Percentiles rank a stretch among this genome's conserved stretches.
These are phyloP conservation scores for Aspergillus ustus DNA, from an alignment of 2,329 filamentous ascomycete genomes.

Conservation along the genomic window DNA sequence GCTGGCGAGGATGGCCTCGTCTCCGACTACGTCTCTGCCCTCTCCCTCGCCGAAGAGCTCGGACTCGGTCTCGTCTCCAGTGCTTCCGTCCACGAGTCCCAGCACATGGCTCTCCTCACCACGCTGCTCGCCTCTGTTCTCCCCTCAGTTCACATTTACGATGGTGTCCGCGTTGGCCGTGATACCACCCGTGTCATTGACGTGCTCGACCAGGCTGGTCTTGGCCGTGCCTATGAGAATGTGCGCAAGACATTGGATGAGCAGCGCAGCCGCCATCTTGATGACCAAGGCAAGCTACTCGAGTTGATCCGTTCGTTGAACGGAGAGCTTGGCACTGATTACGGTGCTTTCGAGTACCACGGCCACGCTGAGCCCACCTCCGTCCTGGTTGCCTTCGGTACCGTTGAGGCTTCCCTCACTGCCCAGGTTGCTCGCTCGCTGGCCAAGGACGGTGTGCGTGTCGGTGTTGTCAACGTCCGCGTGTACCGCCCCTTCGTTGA, in stretches of 20 bases:
- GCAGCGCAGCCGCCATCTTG: slow-evolving; percentile 70
- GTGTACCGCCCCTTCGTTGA: slow-evolving; percentile 95
- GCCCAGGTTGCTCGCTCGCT: slow-evolving; percentile 78
- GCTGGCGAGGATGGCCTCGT: slow-evolving; percentile 72
- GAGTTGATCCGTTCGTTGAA: slow-evolving; percentile 78
- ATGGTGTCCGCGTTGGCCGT: slow-evolving; percentile 79
- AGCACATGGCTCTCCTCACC: slow-evolving; percentile 92
- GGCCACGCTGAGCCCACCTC: slow-evolving; percentile 79
- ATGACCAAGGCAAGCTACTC: slow-evolving; percentile 72
- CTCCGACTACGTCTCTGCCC: slow-evolving; percentile 80
- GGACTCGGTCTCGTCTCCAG: slow-evolving; percentile 86
- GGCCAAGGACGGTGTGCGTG: slow-evolving; percentile 71
- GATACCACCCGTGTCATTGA: slow-evolving; percentile 84
- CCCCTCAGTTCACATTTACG: slow-evolving; percentile 86
- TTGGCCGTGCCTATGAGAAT: slow-evolving; percentile 71
- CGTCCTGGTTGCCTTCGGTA: slow-evolving; percentile 91
- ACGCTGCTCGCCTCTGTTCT: slow-evolving; percentile 78
- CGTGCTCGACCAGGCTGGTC: slow-evolving; percentile 71
- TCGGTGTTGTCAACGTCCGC: slow-evolving; percentile 89
- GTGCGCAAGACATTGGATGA: slow-evolving; percentile 66
- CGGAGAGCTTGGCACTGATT: slow-evolving; percentile 88
- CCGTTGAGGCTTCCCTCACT: slow-evolving; percentile 83
- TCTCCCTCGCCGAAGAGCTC: slow-evolving; percentile 85
- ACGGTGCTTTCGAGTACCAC: slow-evolving; percentile 90
- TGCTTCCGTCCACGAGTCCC: slow-evolving; percentile 83